Base-by-base conservation (phyloP, 2,329 filamentous ascomycete genomes). In the Cercospora sp. region DNA sequence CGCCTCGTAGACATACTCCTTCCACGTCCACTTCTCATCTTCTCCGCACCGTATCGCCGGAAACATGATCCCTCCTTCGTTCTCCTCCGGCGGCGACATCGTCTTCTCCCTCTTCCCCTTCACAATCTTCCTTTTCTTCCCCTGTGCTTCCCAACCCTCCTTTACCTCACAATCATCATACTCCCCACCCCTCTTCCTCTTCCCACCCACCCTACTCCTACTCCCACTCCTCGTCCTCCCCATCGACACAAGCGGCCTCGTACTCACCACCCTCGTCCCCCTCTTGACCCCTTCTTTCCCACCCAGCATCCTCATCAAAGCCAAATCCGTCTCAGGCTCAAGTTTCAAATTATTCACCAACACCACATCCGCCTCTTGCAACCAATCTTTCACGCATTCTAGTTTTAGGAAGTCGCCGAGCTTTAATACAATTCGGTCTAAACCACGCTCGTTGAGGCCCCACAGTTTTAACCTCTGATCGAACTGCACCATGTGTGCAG, bases 311-410 rank as follows among this genome's bases (percentile, higher is more conserved):
- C 91, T 88, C 72, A 94, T 88, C 59, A 98, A 84, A 70, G 88
- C 87, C 76, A 91, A 89, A 80, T 97, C 97, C 63, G 97, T 86
- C 74, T 90, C 86, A 13, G 93, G 90, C 5, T 90, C 93, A 79
- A 98, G 97, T 3, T 92, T 94, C 80, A 97, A 93, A 81, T 98
- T 98, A 82, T 98, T 98, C 74, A 97, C 93, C 37, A 98, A 85
- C n/a, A 98, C 87, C 13, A 97, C 93, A 77, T 98, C 94, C 1
- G 94, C 94, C 63, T 89, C 87, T 78, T 90, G 90, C 58, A 98
- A 84, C 8, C 89, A 89, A 24, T 88, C 85, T 67, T 89, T 85
- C 58, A 97, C 92, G 66, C 84, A 84, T 13, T 85, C 78, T 71
- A 90, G 91, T 72, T 89, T 88, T 8, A 93, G 86, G 75, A 98